Conservation (phyloP, 306 rosid genomes). For the Bauhinia variegata region DNA sequence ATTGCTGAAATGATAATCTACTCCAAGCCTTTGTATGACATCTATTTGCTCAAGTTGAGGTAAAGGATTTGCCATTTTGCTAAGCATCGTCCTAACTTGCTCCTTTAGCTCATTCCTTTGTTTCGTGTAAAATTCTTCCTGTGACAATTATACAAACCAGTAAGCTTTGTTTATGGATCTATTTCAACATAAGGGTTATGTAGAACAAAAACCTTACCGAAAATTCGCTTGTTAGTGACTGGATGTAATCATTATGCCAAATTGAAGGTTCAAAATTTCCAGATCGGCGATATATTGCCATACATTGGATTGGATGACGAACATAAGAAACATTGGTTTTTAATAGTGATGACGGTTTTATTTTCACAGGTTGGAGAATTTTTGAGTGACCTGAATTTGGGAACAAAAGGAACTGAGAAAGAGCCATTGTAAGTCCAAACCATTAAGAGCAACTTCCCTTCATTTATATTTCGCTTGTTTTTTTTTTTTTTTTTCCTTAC, state of each 20-base stretch:
- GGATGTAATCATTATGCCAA: not conserved
- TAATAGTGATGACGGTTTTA: too few species aligned
- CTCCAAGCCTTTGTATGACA: slow-evolving; percentile 36
- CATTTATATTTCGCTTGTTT: too few species aligned
- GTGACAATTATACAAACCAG: not conserved
- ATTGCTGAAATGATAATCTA: slow-evolving; percentile 35
- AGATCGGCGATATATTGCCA: not conserved
- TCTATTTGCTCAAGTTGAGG: slow-evolving; percentile 25
- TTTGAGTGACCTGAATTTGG: too few species aligned
- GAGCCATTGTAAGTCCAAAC: too few species aligned
- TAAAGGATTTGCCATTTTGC: slow-evolving; percentile 5
- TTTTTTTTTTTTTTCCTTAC: too few species aligned
- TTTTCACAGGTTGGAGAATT: too few species aligned
- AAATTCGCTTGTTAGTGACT: not conserved
- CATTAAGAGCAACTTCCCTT: too few species aligned
- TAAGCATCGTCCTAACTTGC: slow-evolving; percentile 24
- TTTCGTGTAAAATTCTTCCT: slow-evolving; percentile 10
- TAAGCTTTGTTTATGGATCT: too few species aligned
- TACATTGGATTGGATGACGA: too few species aligned
- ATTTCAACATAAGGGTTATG: not conserved
- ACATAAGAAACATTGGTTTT: not conserved
- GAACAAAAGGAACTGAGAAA: too few species aligned
- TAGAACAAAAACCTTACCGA: not conserved
- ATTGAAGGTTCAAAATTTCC: not conserved
- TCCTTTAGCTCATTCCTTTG: not conserved